phyloP scores from a whole-genome alignment of 2,329 filamentous ascomycete species.

The Trichoderma afroharzianum region DNA sequence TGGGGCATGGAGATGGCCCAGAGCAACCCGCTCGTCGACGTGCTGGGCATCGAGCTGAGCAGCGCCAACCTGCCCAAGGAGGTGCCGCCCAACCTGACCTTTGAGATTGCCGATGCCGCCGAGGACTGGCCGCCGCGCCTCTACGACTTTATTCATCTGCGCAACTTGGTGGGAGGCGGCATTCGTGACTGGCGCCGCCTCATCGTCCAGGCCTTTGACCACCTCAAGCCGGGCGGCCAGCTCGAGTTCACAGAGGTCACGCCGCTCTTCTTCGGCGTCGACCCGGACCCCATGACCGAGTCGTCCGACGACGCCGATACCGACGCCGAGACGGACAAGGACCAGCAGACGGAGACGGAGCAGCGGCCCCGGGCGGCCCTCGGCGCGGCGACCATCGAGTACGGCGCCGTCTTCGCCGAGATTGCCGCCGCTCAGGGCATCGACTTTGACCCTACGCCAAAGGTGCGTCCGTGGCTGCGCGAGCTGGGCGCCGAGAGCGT shows the following conservation, averaged over 20 bases:
- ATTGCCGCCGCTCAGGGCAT: slow-evolving; percentile 31
- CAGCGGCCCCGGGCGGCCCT: slow-evolving; percentile 19
- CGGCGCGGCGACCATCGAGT: slow-evolving; percentile 32
- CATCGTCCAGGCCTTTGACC: slow-evolving; percentile 35
- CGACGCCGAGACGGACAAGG: neutral
- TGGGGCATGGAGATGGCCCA: slow-evolving; percentile 44
- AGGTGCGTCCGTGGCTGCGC: slow-evolving; percentile 32
- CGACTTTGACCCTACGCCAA: slow-evolving; percentile 39
- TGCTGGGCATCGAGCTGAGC: slow-evolving; percentile 41
- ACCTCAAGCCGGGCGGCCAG: slow-evolving; percentile 43
- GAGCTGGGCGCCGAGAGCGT: slow-evolving; percentile 40
- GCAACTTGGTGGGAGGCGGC: slow-evolving; percentile 43
- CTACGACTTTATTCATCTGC: slow-evolving; percentile 43
- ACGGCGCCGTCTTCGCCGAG: slow-evolving; percentile 31
- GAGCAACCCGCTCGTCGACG: slow-evolving; percentile 36
- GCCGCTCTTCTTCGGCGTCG: slow-evolving; percentile 39
- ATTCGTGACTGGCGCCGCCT: slow-evolving; percentile 40
- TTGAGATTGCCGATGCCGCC: slow-evolving; percentile 57
- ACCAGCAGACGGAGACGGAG: neutral
- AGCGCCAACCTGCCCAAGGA: slow-evolving; percentile 38
- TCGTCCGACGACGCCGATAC: neutral
- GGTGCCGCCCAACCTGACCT: slow-evolving; percentile 57
- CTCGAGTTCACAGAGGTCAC: slow-evolving; percentile 43
- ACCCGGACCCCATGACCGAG: slow-evolving; percentile 23
- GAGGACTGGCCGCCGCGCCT: slow-evolving; percentile 38